Evolutionary conservation across 169 alveolate genomes (phyloP).

Genomic region (Neospora caninum): DNA sequence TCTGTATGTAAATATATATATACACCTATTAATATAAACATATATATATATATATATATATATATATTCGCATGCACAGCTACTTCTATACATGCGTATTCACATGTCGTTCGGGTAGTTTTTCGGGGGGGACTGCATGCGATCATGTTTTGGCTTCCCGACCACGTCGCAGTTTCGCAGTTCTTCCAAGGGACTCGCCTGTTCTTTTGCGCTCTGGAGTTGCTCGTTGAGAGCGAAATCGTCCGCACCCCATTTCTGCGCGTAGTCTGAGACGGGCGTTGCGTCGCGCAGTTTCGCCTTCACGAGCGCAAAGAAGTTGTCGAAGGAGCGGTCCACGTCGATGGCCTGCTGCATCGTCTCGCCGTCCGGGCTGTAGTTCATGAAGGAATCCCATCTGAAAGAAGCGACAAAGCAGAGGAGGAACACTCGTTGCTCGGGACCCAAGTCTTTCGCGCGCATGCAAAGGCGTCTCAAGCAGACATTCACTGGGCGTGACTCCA

Average conservation of each 20-base stretch:
- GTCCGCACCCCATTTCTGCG: slow-evolving; percentile 74
- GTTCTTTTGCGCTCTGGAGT: slow-evolving; percentile 72
- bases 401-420: slow-evolving; percentile 66
- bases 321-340: slow-evolving; percentile 90
- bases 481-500: too few species aligned
- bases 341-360: slow-evolving; percentile 92
- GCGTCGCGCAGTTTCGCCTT: slow-evolving; percentile 84
- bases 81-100: too few species aligned
- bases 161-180: too few species aligned
- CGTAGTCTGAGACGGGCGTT: slow-evolving; percentile 38
- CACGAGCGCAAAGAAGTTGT: slow-evolving; percentile 91
- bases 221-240: slow-evolving; percentile 70
- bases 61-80: too few species aligned
- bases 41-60: too few species aligned
- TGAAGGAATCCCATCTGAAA: slow-evolving; percentile 89
- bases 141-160: too few species aligned
- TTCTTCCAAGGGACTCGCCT: slow-evolving; percentile 30
- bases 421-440: slow-evolving; percentile 70
- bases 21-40: too few species aligned
- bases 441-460: too few species aligned
- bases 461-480: too few species aligned
- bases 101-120: too few species aligned
- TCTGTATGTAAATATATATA: too few species aligned
- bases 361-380: slow-evolving; percentile 90
- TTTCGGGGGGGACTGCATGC: too few species aligned